Conservation (phyloP, 495 filamentous ascomycete species). For the Neurospora tetraspora region DNA sequence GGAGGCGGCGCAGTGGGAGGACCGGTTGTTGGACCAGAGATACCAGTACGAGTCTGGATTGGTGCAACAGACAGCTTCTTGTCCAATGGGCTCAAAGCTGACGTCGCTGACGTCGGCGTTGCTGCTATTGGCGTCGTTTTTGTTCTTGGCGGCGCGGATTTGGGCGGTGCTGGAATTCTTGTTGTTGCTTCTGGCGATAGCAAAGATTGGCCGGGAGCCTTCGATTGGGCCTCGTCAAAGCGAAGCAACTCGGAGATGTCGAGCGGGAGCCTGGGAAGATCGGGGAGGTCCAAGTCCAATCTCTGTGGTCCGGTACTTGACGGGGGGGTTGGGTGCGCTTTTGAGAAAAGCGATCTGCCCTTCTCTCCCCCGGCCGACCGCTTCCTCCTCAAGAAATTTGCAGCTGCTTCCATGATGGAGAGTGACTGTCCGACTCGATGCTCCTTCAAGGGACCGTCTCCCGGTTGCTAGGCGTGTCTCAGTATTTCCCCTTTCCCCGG, state of each 20-base stretch:
- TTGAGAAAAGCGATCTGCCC: conserved; percentile 26
- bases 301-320: neutral
- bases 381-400: neutral
- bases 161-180: neutral
- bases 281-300: neutral
- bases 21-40: neutral
- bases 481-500: conserved; percentile 11
- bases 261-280: neutral
- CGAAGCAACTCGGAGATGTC: neutral
- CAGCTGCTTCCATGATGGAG: conserved; percentile 15
- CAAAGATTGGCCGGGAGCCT: neutral
- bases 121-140: neutral
- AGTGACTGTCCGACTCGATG: neutral
- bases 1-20: neutral
- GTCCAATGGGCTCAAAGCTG: neutral
- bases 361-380: conserved; percentile 2
- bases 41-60: neutral
- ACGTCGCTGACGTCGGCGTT: neutral
- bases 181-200: neutral
- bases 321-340: conserved; percentile 25
- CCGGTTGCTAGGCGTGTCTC: neutral
- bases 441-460: neutral
- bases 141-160: neutral
- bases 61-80: neutral
- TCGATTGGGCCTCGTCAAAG: neutral